Evolutionary conservation across 208 protist genomes (phyloP), one percentile per base, ranked within the genome.

Genomic region (Crithidia mellificae): DNA sequence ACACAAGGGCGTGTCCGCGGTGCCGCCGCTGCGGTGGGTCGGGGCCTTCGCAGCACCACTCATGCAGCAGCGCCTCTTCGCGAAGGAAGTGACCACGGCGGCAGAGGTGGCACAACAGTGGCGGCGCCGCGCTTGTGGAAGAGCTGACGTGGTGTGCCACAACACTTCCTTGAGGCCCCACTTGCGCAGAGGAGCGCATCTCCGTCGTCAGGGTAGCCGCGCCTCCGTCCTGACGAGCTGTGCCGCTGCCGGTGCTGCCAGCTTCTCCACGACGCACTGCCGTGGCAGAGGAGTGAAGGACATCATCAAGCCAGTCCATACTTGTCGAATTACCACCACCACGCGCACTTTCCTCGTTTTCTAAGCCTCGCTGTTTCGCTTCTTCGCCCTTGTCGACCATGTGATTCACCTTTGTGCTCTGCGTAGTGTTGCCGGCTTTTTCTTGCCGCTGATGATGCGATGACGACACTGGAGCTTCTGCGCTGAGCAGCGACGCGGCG

Each of bases 21-120:
- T 70, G 64, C 34, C 77, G 69, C 20, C 83, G 75, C 9, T 49
- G 36, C 51, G 49, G 57, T 2, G 82, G 83, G 25, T 63, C 50
- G 25, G 83, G 84, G 7, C 87, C 90, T 55, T 95, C 87, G 62
- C 90, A 95, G 57, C 74, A 79, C 87, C 90, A 95, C 59, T 87
- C 78, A 64, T 85, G 74, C 25, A 89, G 72, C 12, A 90, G 80
- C 30, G 76, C 80, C 25, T 64, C 61, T 51, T 85, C 86, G 8
- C 61, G 52, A 22, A 76, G 32, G 30, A 95, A 75, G 43, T 71
- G 49, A 24, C 85, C 90, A 12, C 46, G 62, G 6, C 74, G 58
- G 62, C 90, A 95, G 38, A 93, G 74, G 39, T 88, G 87, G 55
- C 90, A 95, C 41, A 44, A 32, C 46, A 39, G 46, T 15, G 44